Evolutionary conservation across 2,329 filamentous ascomycete genomes (phyloP).

Genomic region (Diaporthe sp.): DNA sequence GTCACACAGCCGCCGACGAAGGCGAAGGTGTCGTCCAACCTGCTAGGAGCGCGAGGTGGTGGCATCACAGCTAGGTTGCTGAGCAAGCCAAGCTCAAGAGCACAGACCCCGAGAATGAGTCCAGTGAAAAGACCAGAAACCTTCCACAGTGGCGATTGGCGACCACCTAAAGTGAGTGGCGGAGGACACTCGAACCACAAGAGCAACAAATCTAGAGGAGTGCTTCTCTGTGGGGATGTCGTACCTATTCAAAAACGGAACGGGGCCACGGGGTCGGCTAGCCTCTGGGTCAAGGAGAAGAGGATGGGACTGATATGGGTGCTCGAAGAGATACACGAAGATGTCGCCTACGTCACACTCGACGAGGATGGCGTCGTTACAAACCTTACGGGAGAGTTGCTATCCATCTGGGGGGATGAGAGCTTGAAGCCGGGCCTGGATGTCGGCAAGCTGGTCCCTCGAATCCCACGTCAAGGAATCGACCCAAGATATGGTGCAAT

Average conservation of each 20-base stretch:
- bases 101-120: slow-evolving; percentile 67
- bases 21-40: slow-evolving; percentile 57
- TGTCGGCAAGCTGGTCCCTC: slow-evolving; percentile 83
- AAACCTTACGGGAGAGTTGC: slow-evolving; percentile 80
- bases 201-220: slow-evolving; percentile 77
- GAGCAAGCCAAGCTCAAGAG: slow-evolving; percentile 80
- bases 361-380: slow-evolving; percentile 83
- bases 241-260: slow-evolving; percentile 98
- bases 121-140: slow-evolving; percentile 73
- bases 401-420: slow-evolving; percentile 87
- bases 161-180: slow-evolving; percentile 64
- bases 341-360: slow-evolving; percentile 82
- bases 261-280: slow-evolving; percentile 90
- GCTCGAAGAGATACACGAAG: slow-evolving; percentile 96
- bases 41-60: slow-evolving; percentile 78
- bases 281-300: slow-evolving; percentile 99
- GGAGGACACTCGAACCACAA: slow-evolving; percentile 71
- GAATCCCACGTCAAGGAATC: slow-evolving; percentile 82
- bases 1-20: slow-evolving; percentile 50
- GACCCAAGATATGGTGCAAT: slow-evolving; percentile 79
- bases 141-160: slow-evolving; percentile 69
- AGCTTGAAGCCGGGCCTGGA: slow-evolving; percentile 77
- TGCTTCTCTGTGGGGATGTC: slow-evolving; percentile 96
- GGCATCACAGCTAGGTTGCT: slow-evolving; percentile 91
- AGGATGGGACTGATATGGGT: slow-evolving; percentile 96